A percentile compares a stretch with the other conserved stretches of the same genome.
Evolutionary conservation across 2,329 filamentous ascomycete species (phyloP).

Genomic region (Apiospora koreana): DNA sequence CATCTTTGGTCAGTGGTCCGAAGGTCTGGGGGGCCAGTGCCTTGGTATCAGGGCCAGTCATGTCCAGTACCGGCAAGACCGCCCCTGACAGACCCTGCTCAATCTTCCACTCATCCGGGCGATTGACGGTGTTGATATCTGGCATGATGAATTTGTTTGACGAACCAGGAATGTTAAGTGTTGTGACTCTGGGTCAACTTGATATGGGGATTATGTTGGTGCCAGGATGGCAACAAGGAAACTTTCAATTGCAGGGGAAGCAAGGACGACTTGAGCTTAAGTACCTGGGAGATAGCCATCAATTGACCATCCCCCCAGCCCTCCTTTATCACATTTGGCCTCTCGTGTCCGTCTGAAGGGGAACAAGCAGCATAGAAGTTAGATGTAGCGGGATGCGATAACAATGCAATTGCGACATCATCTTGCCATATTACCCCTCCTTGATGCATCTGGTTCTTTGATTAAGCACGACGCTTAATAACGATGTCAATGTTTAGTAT

Average conservation of each 20-base stretch:
- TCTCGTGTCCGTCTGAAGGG: background rate
- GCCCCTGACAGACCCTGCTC: constrained; percentile 51
- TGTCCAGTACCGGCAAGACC: constrained; percentile 48
- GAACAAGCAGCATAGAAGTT: background rate
- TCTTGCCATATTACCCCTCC: background rate
- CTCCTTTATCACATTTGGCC: background rate
- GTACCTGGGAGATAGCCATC: background rate
- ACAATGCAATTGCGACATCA: background rate
- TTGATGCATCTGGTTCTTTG: background rate
- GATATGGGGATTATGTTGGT: background rate
- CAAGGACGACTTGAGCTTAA: background rate
- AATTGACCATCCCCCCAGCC: background rate
- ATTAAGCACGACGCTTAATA: background rate
- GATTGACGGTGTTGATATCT: background rate
- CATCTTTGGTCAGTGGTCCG: constrained; percentile 38
- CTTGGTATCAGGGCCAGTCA: constrained; percentile 39
- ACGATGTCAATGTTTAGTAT: background rate
- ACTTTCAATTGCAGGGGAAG: background rate
- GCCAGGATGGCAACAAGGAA: background rate
- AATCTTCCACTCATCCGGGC: constrained; percentile 53
- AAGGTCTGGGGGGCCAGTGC: constrained; percentile 29
- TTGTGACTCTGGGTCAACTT: background rate
- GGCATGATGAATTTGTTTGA: background rate
- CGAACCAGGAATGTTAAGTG: no score
- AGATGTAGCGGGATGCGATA: background rate